Percentiles rank a stretch among this genome's conserved stretches.
These are phyloP conservation scores for Serendipita sp. DNA, from an alignment of 768 basidiomycete species.

Conservation along the genomic window DNA sequence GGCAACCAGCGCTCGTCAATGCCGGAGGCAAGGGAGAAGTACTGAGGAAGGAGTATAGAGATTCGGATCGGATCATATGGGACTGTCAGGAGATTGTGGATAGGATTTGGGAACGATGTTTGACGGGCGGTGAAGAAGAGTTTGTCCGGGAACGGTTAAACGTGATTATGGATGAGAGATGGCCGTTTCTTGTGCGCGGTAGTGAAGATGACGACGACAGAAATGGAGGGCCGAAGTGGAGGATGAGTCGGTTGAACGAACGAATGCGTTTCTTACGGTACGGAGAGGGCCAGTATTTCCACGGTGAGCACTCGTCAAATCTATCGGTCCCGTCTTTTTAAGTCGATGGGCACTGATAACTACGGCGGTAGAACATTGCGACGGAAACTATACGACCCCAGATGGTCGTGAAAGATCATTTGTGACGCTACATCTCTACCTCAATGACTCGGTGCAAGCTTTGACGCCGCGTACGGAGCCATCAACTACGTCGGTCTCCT, in stretches of 20 bases:
- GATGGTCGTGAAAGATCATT: constrained; percentile 1
- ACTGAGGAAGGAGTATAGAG: constrained; percentile 5
- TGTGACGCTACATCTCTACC: constrained; percentile 7
- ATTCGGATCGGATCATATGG: constrained; percentile 10
- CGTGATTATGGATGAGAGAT: background rate
- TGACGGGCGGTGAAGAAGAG: background rate
- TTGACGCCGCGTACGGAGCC: background rate
- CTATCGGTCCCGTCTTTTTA: background rate
- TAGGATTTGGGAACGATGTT: constrained; percentile 4
- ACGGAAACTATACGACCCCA: constrained; percentile 1
- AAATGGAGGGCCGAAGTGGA: background rate
- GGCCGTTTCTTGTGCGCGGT: background rate
- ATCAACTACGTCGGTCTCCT: background rate
- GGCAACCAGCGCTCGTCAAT: constrained; percentile 6
- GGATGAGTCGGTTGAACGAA: constrained; percentile 3
- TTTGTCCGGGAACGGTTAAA: background rate
- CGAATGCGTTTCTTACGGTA: constrained; percentile 10
- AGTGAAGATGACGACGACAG: background rate
- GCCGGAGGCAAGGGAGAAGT: background rate
- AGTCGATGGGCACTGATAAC: background rate
- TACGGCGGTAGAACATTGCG: constrained; percentile 5
- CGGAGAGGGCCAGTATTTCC: constrained; percentile 7
- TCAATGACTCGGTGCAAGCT: constrained; percentile 3
- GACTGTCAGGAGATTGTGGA: constrained; percentile 8
- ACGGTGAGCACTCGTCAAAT: background rate